These are phyloP conservation scores for Paraphaeosphaeria sporulosa DNA, from an alignment of 2,329 filamentous ascomycete genomes.

Conservation along the genomic window DNA sequence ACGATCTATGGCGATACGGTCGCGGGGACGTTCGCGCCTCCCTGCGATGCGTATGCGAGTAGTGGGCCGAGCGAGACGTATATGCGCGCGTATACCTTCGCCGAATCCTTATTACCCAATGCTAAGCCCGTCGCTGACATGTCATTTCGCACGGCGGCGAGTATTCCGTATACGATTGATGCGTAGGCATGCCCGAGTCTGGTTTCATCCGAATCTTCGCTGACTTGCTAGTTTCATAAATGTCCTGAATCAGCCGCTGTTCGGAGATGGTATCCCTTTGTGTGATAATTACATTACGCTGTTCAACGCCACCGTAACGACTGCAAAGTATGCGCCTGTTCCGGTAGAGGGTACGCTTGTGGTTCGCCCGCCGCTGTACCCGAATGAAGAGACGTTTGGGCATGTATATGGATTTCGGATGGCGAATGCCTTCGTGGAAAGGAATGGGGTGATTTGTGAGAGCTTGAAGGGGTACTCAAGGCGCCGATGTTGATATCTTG, in stretches of 20 bases:
- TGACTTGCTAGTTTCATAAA: conserved; percentile 51
- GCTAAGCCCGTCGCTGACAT: conserved; percentile 32
- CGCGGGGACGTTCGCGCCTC: conserved; percentile 55
- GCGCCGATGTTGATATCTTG: not conserved
- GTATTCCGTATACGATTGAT: conserved; percentile 18
- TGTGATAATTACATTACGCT: conserved; percentile 57
- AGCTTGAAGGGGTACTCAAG: conserved; percentile 36
- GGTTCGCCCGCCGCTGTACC: conserved; percentile 37
- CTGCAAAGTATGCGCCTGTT: conserved; percentile 38
- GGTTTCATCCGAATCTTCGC: no score
- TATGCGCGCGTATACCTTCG: not conserved
- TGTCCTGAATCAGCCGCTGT: conserved; percentile 63
- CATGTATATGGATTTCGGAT: conserved; percentile 46
- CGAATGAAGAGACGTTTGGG: conserved; percentile 33
- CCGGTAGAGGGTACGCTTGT: conserved; percentile 43
- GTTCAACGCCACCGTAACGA: conserved; percentile 56
- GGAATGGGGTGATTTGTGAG: conserved; percentile 45
- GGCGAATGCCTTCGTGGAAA: conserved; percentile 52
- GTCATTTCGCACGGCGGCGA: conserved; percentile 25
- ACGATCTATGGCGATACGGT: conserved; percentile 56
- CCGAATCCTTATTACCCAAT: conserved; percentile 2
- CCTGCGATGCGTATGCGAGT: conserved; percentile 57
- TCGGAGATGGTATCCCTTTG: conserved; percentile 45
- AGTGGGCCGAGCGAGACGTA: conserved; percentile 28
- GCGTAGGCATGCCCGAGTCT: conserved; percentile 46